A percentile compares a stretch with the other conserved stretches of the same genome.
Conservation (phyloP, 495 filamentous ascomycete species). For the Thermothielavioides terrestris region DNA sequence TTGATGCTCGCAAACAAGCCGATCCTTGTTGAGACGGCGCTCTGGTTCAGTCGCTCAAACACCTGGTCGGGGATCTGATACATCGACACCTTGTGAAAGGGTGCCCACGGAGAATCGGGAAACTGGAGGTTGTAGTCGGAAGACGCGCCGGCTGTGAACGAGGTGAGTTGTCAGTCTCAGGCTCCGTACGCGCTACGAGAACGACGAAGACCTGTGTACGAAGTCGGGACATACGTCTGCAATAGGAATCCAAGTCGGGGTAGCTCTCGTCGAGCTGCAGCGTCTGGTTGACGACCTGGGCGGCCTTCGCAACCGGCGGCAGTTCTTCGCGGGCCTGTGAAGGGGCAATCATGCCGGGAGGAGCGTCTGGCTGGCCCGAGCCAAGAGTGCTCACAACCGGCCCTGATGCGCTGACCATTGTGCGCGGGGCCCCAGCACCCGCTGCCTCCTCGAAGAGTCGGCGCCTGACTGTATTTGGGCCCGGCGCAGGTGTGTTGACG, state of each 20-base stretch:
- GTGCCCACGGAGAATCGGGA: slow-evolving; percentile 63
- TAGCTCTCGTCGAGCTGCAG: slow-evolving; percentile 68
- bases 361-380: not conserved
- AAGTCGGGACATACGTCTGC: slow-evolving; percentile 59
- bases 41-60: slow-evolving; percentile 80
- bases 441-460: slow-evolving; percentile 29
- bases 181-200: not conserved
- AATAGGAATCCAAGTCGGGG: slow-evolving; percentile 82
- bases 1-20: slow-evolving; percentile 87
- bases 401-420: not conserved
- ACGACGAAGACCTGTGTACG: not conserved
- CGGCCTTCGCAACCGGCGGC: slow-evolving; percentile 67
- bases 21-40: slow-evolving; percentile 76
- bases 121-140: slow-evolving; percentile 77
- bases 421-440: not conserved
- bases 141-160: slow-evolving; percentile 56
- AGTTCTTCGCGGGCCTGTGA: slow-evolving; percentile 15
- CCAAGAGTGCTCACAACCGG: slow-evolving; percentile 4
- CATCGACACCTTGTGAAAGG: slow-evolving; percentile 73
- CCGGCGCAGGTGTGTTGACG: slow-evolving; percentile 58
- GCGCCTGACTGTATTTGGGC: slow-evolving; percentile 28
- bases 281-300: slow-evolving; percentile 72
- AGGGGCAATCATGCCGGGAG: slow-evolving; percentile 1
- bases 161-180: slow-evolving; percentile 6
- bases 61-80: slow-evolving; percentile 83